phyloP scores from a whole-genome alignment of 768 basidiomycete genomes.

The Mycena metata region DNA sequence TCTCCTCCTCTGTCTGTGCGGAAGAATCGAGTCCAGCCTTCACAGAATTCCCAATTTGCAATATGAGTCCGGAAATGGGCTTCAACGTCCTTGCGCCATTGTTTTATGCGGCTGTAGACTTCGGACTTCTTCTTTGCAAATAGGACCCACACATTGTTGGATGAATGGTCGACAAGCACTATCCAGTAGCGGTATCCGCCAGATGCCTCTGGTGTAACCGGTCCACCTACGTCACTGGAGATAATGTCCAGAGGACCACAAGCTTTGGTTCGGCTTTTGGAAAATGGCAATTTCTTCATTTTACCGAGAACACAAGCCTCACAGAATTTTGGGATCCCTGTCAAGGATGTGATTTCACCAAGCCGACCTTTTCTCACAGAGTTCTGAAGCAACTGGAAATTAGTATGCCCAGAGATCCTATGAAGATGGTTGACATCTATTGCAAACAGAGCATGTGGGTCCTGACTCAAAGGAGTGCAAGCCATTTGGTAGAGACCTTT shows the following conservation, averaged over 20 bases:
- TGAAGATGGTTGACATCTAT: too few relatives aligned
- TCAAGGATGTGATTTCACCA: too few relatives aligned
- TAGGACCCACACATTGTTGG: constrained; percentile 17
- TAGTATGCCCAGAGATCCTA: too few relatives aligned
- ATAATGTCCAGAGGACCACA: constrained; percentile 16
- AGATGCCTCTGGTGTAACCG: constrained; percentile 25
- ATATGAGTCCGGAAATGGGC: neutral
- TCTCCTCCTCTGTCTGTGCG: neutral
- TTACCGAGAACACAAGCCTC: constrained; percentile 39
- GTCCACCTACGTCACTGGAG: constrained; percentile 34
- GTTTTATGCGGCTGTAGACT: neutral
- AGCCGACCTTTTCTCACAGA: too few relatives aligned
- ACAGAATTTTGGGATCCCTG: constrained; percentile 29
- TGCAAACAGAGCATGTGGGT: too few relatives aligned
- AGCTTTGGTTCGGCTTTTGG: constrained; percentile 1
- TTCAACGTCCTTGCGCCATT: constrained; percentile 1
- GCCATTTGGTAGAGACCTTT: too few relatives aligned
- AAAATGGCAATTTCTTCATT: constrained; percentile 35
- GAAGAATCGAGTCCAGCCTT: constrained; percentile 9
- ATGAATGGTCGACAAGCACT: too few relatives aligned
- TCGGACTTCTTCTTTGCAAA: constrained; percentile 16
- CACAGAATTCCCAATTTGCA: constrained; percentile 7
- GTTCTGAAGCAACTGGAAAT: too few relatives aligned
- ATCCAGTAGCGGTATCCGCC: constrained; percentile 14
- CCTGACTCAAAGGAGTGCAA: too few relatives aligned